Evolutionary conservation across 1,284 basidiomycete genomes (phyloP), one percentile per base, ranked within the genome.

Genomic region (Puccinia novopanici): DNA sequence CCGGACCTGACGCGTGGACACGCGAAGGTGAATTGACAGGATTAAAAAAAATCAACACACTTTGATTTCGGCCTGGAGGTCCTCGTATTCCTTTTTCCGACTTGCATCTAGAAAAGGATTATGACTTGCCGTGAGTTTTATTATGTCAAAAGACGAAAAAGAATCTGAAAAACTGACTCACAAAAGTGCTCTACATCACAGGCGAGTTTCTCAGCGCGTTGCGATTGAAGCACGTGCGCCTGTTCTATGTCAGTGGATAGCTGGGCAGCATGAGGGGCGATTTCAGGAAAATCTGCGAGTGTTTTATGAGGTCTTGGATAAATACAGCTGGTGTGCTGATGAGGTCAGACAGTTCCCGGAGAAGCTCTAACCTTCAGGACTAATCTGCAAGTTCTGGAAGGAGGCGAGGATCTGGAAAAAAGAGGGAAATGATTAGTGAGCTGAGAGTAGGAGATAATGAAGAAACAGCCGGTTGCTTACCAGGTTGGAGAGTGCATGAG

Each of bases 221-320:
- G 55, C 27, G 73, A n/a, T 48, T 59, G 57, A 61, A 27, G 24
- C 13, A 19, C 4, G 34, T 59, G 50, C 4, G 75, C 75, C 9
- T 77, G 61, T 34, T 77, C 75, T 27, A 77, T 9, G 48, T 77
- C 75, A 30, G 27, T 22, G n/a, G 75, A 77, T 42, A 77, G 75
- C n/a, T 77, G 42, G n/a, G 75, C 59, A 77, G 52, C 45, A n/a
- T 54, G 75, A 22, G 48, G 59, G 2, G 61, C 75, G 22, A 77
- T 34, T 13, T 65, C 59, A 54, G 42, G 75, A 54, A 61, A 77
- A 77, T 52, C 75, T 77, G 61, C 37, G 52, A n/a, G 42, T 70
- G 13, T 34, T 50, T 34, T 34, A 34, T 50, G 4, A 45, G 67
- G 27, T 50, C n/a, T 63, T 40, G 61, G 17, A 63, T 63, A 34